Evolutionary conservation across 2,329 filamentous ascomycete genomes (phyloP).

Genomic region (Atkinsonella hypoxylon): DNA sequence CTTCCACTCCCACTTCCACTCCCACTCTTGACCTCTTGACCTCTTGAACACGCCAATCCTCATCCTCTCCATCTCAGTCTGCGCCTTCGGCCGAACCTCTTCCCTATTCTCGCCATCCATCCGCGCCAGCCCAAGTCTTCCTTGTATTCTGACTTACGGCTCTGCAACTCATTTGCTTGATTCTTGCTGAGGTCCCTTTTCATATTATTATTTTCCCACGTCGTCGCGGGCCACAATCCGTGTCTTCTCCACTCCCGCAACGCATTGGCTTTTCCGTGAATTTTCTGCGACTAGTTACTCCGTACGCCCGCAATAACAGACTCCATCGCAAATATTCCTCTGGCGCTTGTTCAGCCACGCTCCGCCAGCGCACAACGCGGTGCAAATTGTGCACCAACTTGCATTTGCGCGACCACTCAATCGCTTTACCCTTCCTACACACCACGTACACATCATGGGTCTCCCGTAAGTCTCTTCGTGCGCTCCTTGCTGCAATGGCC

Average conservation of each 20-base stretch:
- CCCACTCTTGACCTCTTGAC: neutral
- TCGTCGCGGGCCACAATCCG: neutral
- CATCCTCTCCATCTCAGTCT: neutral
- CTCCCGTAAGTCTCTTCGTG: conserved; percentile 31
- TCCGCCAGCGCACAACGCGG: neutral
- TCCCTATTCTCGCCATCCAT: neutral
- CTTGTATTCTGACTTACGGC: neutral
- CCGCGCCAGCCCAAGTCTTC: neutral
- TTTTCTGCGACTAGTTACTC: neutral
- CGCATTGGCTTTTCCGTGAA: neutral
- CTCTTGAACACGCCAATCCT: neutral
- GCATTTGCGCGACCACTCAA: neutral
- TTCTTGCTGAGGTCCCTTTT: neutral
- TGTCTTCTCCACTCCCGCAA: neutral
- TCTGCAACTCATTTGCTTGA: neutral
- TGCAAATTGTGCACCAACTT: neutral
- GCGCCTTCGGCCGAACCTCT: neutral
- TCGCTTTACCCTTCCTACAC: neutral
- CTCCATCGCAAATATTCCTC: neutral
- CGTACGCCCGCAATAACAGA: neutral
- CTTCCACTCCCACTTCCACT: neutral
- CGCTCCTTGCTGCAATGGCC: neutral
- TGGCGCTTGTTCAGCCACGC: neutral
- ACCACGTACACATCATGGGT: conserved; percentile 29
- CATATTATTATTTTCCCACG: neutral